Base-by-base conservation (phyloP, 257 asterid genomes). In the Eucommia ulmoides region DNA sequence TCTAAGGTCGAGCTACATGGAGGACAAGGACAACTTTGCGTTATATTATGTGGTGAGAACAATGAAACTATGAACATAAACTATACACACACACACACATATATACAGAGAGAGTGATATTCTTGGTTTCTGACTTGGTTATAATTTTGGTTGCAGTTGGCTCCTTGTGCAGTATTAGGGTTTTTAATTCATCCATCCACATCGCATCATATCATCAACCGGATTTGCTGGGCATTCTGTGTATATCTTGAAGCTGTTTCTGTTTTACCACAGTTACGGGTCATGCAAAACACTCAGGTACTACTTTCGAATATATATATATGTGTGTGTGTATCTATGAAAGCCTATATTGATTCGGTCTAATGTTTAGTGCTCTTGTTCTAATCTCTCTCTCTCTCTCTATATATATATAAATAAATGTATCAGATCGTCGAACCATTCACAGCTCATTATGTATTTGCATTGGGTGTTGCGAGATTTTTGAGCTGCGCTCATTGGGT, bases 401-500 rank as follows among this genome's bases (percentile, higher is more conserved):
- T n/a, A n/a, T n/a, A n/a, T n/a, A n/a, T n/a, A n/a, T 48, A 23
- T 35, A 10, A 10, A 10, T 35, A 4, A 12, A 12, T 35, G 15
- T 54, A 45, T 22, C 78, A 81, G 93, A 81, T 81, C 59, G 93
- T 81, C 33, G 93, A 81, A 75, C 93, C 93, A 18, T 81, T 81
- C 66, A 81, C 93, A 15, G 80, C 87, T 54, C 87, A 81, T 68
- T 81, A 81, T 51, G 93, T 78, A 23, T 81, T 81, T 60, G 92
- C 92, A 20, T 59, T 81, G 73, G 92, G 92, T 49, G 83, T 81
- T 50, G 92, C 92, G 2, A 78, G 93, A 72, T 81, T 81, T 72
- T 69, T 78, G 63, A 78, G 87, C 71, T 81, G 87, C 55, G 93
- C 93, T 26, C 93, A 81, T 62, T 81, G 93, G 87, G 83, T 81